Percentiles rank a stretch among this genome's conserved stretches.
phyloP scores from a whole-genome alignment of 345 rosid species.

The Hibiscus mutabilis region DNA sequence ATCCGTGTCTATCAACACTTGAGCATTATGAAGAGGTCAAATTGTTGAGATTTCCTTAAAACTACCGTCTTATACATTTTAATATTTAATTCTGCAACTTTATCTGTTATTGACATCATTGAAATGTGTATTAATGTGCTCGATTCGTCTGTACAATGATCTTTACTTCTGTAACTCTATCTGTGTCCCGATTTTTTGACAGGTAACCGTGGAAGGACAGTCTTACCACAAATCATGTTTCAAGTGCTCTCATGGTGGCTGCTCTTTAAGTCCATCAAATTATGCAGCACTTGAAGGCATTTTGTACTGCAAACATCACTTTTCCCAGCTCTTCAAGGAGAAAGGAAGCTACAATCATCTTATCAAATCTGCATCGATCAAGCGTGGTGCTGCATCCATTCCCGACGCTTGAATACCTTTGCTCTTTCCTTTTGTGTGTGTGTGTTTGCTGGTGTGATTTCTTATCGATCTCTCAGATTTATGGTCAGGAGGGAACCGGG shows the following conservation, averaged over 20 bases:
- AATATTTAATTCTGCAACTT: neutral
- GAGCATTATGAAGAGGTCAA: neutral
- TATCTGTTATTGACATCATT: neutral
- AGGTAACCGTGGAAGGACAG: slow-evolving; percentile 89
- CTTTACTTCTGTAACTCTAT: too few species aligned
- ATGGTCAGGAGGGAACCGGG: neutral
- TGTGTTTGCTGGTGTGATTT: slow-evolving; percentile 20
- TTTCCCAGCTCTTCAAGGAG: slow-evolving; percentile 95
- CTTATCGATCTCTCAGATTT: slow-evolving; percentile 5
- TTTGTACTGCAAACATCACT: slow-evolving; percentile 93
- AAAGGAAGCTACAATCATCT: slow-evolving; percentile 96
- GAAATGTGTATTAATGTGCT: neutral
- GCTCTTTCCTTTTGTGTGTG: neutral
- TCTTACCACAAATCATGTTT: slow-evolving; percentile 92
- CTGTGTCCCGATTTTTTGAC: neutral
- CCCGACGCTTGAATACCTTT: slow-evolving; percentile 48
- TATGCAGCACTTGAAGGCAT: slow-evolving; percentile 98
- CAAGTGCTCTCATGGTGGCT: slow-evolving; percentile 94
- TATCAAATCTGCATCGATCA: slow-evolving; percentile 70
- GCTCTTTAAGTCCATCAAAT: slow-evolving; percentile 80
- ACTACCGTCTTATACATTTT: neutral
- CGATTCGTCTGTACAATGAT: neutral
- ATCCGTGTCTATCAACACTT: neutral
- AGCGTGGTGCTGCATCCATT: slow-evolving; percentile 55
- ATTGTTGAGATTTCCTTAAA: neutral